Conservation (phyloP, 139 green algal species). For the Chlorella ohadii region DNA sequence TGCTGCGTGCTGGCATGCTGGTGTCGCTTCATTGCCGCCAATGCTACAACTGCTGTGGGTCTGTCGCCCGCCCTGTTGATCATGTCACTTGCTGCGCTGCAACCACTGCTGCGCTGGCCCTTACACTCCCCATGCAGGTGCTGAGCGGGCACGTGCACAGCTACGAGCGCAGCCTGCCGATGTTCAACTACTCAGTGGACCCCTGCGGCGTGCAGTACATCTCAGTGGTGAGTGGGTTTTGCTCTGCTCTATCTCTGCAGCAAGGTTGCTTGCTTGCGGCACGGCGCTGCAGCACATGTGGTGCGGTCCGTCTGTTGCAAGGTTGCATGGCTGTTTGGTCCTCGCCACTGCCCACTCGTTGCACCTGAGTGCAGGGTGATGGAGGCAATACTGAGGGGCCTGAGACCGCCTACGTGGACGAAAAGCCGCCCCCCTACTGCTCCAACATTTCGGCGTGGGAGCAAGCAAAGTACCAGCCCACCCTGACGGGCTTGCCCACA, state of each 20-base stretch:
- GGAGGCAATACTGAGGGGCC: constrained; percentile 50
- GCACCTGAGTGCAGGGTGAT: background rate
- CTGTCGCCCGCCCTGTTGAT: no score
- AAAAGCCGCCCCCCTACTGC: background rate
- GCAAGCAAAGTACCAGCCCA: background rate
- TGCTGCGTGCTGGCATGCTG: no score
- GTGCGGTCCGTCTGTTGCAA: no score
- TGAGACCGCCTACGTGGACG: background rate
- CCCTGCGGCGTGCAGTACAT: constrained; percentile 27
- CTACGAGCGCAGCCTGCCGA: constrained; percentile 46
- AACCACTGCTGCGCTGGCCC: no score
- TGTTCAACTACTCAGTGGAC: constrained; percentile 27
- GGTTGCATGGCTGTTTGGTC: no score
- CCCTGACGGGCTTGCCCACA: background rate
- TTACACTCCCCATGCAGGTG: background rate
- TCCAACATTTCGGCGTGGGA: background rate
- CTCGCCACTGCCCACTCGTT: no score
- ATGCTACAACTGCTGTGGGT: no score
- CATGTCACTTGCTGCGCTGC: no score
- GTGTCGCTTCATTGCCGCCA: no score
- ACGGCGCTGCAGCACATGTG: no score
- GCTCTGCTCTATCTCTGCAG: no score
- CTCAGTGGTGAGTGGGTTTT: constrained; percentile 35
- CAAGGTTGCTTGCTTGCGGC: no score
- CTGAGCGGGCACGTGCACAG: constrained; percentile 56